Base-by-base conservation (phyloP, 345 rosid genomes). In the Adansonia digitata region DNA sequence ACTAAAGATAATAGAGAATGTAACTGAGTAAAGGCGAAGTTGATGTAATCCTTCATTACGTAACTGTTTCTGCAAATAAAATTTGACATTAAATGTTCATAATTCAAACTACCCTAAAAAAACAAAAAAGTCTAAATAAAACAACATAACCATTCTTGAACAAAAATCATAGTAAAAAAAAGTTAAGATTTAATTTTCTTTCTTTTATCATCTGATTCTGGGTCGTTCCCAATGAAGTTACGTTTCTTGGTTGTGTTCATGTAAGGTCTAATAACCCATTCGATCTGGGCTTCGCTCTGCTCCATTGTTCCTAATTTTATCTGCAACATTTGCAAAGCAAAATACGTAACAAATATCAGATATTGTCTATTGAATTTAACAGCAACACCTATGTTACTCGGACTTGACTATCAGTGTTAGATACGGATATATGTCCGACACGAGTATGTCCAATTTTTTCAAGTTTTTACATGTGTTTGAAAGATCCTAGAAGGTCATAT, bases 241-340 rank as follows among this genome's bases (percentile, higher is more conserved):
- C 85, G 80, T 63, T 94, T 92, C 81, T 86, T 88, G 26, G 92
- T 69, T 10, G 94, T 91, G 85, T 94, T 94, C 97, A 92, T 91
- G 85, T 91, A 94, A 12, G 97, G 97, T 71, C 89, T 85, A 53
- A 87, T 74, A 42, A 91, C 97, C 92, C 96, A 91, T 70, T 95
- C 97, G 0, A 24, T 81, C 75, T 91, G 91, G 0, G 99, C 98
- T 82, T 93, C 99, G 12, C 73, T 89, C 81, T 91, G 97, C 71
- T 93, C 97, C 77, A 93, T 73, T 0, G 97, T 93, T 83, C 98
- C 98, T 46, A 90, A 76, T 59, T 90, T 93, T 82, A 91, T 72
- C 98, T 90, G 34, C 34, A 56, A 55, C n/a, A n/a, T n/a, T n/a
- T n/a, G n/a, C n/a, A n/a, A n/a, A n/a, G n/a, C n/a, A n/a, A n/a